These are phyloP conservation scores for Sugiyamaella novakii DNA, from an alignment of 1,139 yeast species.

Conservation along the genomic window DNA sequence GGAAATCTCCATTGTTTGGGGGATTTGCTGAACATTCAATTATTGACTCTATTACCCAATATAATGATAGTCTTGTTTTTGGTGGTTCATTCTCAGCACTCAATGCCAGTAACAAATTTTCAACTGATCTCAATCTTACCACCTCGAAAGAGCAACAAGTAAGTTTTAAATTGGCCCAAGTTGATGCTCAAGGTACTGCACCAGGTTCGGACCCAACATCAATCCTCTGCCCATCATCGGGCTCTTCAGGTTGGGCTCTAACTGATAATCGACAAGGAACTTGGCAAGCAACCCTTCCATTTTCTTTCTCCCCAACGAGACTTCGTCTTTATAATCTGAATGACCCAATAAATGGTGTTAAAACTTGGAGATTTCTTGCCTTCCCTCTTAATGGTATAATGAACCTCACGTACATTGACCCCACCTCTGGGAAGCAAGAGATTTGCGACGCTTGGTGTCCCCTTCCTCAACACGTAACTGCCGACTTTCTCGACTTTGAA, in stretches of 20 bases:
- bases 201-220: constrained; percentile 46
- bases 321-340: constrained; percentile 64
- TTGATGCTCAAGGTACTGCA: constrained; percentile 55
- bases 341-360: constrained; percentile 55
- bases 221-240: constrained; percentile 60
- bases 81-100: constrained; percentile 75
- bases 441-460: constrained; percentile 92
- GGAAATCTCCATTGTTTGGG: constrained; percentile 62
- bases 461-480: constrained; percentile 47
- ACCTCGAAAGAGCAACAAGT: constrained; percentile 56
- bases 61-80: constrained; percentile 61
- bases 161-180: constrained; percentile 62
- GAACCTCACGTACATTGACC: constrained; percentile 86
- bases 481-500: constrained; percentile 73
- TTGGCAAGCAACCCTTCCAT: constrained; percentile 66
- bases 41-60: constrained; percentile 65
- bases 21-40: constrained; percentile 64
- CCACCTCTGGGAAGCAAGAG: constrained; percentile 55
- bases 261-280: constrained; percentile 58
- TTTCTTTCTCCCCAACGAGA: constrained; percentile 66
- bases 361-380: constrained; percentile 71
- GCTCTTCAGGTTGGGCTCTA: constrained; percentile 58
- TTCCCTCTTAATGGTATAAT: constrained; percentile 85
- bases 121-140: constrained; percentile 14
- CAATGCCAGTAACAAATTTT: constrained; percentile 39